These are phyloP conservation scores for Pleurotus sapidus DNA, from an alignment of 768 basidiomycete genomes.

Conservation along the genomic window DNA sequence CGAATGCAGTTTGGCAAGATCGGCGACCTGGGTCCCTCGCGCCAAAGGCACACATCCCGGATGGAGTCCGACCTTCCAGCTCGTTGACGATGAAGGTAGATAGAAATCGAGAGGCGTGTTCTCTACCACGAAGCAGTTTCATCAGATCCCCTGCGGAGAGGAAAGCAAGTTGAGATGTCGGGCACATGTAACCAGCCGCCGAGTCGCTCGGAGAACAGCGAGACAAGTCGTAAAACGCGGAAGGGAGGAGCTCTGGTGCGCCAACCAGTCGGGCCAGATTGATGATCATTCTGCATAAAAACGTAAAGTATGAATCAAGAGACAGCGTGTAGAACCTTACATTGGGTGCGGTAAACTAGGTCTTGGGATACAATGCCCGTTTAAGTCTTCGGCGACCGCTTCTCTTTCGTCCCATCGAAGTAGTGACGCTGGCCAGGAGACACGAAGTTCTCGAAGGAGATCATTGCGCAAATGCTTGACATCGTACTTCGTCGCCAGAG, in stretches of 20 bases:
- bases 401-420: conserved; percentile 68
- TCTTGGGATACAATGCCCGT: conserved; percentile 57
- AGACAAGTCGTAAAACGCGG: conserved; percentile 80
- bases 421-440: conserved; percentile 62
- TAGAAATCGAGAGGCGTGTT: conserved; percentile 69
- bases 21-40: conserved; percentile 48
- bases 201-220: conserved; percentile 63
- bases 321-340: conserved; percentile 34
- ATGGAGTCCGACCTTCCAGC: conserved; percentile 61
- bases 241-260: conserved; percentile 58
- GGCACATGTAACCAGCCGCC: conserved; percentile 45
- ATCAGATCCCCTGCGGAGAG: conserved; percentile 56
- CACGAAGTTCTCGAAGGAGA: conserved; percentile 48
- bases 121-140: conserved; percentile 62
- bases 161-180: conserved; percentile 30
- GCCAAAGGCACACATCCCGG: conserved; percentile 42
- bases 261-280: conserved; percentile 59
- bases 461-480: conserved; percentile 56
- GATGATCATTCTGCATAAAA: conserved; percentile 51
- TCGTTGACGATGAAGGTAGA: conserved; percentile 77
- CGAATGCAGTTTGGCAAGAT: conserved; percentile 69
- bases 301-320: conserved; percentile 8
- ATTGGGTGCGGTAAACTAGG: conserved; percentile 62
- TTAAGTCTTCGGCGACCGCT: conserved; percentile 43
- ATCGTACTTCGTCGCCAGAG: conserved; percentile 62